Conservation (phyloP, 75 land plant species). For the Pinus albicaulis region DNA sequence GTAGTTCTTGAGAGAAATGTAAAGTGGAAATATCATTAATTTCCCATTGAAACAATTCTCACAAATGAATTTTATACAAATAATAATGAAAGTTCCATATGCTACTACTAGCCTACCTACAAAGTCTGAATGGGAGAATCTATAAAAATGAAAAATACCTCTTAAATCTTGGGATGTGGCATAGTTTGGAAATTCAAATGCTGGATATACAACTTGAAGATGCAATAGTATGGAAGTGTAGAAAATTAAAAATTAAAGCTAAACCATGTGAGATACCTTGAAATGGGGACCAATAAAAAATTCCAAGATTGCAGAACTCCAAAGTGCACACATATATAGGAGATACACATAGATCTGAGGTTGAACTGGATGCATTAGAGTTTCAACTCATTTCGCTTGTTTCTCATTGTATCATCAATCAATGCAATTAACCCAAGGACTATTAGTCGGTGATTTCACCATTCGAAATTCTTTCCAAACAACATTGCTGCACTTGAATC, state of each 20-base stretch:
- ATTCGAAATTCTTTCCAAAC: slow-evolving; percentile 54
- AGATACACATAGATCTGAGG: too few relatives aligned
- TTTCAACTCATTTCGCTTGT: too few relatives aligned
- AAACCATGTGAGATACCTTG: not conserved
- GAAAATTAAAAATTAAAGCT: not conserved
- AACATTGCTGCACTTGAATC: slow-evolving; percentile 71
- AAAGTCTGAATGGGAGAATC: not conserved
- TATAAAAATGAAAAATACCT: not conserved
- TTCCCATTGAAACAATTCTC: not conserved
- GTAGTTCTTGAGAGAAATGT: not conserved
- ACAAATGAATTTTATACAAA: not conserved
- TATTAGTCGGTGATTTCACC: slow-evolving; percentile 22
- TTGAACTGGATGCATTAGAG: too few relatives aligned
- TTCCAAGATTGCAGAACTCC: slow-evolving; percentile 2
- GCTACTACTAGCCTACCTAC: not conserved
- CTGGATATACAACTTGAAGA: not conserved
- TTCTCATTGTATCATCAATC: too few relatives aligned
- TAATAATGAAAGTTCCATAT: not conserved
- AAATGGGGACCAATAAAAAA: not conserved
- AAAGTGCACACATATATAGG: too few relatives aligned
- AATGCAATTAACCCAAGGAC: too few relatives aligned
- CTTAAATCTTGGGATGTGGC: not conserved
- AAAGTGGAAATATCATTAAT: not conserved
- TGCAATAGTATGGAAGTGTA: slow-evolving; percentile 3
- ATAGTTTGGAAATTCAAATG: not conserved